Conservation (phyloP, 371 early-diverging fungal genomes). For the Neoconidiobolus thromboides region DNA sequence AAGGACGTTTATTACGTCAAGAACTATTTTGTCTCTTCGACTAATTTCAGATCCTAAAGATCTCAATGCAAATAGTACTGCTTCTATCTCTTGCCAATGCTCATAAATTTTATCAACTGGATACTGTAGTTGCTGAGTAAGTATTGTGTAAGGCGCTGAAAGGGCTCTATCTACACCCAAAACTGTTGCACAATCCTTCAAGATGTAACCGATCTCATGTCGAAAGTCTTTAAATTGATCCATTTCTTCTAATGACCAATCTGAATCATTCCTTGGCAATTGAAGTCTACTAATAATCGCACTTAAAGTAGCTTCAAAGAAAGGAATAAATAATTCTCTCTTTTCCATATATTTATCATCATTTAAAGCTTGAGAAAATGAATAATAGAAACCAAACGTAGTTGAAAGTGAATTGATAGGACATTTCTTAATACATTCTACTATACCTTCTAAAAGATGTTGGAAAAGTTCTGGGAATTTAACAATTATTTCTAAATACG, state of each 20-base stretch:
- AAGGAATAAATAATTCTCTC: constrained; percentile 28
- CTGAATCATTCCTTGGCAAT: constrained; percentile 48
- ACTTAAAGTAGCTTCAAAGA: constrained; percentile 53
- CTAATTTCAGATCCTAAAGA: constrained; percentile 75
- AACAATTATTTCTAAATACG: constrained; percentile 53
- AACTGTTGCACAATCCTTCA: constrained; percentile 81
- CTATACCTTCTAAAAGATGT: constrained; percentile 51
- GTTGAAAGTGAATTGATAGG: constrained; percentile 51
- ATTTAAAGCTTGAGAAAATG: constrained; percentile 41
- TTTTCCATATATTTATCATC: constrained; percentile 20
- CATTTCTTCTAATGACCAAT: constrained; percentile 62
- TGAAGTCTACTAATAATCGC: constrained; percentile 62
- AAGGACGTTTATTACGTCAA: constrained; percentile 72
- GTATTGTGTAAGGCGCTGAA: constrained; percentile 33
- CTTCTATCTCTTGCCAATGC: constrained; percentile 87
- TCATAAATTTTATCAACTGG: constrained; percentile 7
- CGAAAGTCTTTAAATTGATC: constrained; percentile 91
- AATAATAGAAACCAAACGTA: constrained; percentile 77
- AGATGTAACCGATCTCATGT: constrained; percentile 88
- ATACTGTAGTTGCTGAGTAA: constrained; percentile 2
- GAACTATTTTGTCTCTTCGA: constrained; percentile 52
- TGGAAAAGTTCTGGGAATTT: constrained; percentile 35
- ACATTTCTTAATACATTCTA: constrained; percentile 40
- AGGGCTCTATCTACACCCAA: constrained; percentile 58
- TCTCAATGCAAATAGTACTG: constrained; percentile 77